Evolutionary conservation across 2,329 filamentous ascomycete genomes (phyloP).

Genomic region (Verticillium longisporum): DNA sequence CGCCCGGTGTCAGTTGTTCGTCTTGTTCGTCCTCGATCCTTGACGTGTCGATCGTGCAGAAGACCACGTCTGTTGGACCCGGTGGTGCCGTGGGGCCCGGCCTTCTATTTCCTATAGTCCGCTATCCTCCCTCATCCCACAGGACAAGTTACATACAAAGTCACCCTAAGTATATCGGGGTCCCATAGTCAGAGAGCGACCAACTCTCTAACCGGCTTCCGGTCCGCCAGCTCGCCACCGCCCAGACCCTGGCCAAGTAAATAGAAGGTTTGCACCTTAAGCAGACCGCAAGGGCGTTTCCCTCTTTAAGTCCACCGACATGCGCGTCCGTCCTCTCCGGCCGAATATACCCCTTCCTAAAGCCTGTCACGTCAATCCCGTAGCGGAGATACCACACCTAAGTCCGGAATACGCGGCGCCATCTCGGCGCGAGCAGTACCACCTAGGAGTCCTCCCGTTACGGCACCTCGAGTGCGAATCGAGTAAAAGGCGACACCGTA

Average conservation of each 20-base stretch:
- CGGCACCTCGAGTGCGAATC: background rate
- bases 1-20: background rate
- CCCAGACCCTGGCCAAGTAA: background rate
- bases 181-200: background rate
- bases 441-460: background rate
- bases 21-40: background rate
- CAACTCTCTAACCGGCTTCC: background rate
- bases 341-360: background rate
- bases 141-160: background rate
- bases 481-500: background rate
- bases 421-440: background rate
- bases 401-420: background rate
- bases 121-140: background rate
- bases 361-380: background rate
- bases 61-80: background rate
- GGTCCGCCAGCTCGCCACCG: background rate
- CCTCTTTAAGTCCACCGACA: background rate
- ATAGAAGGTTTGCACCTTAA: background rate
- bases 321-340: background rate
- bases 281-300: background rate
- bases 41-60: background rate
- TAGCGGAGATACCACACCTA: background rate
- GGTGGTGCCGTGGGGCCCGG: background rate
- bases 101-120: background rate
- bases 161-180: background rate